Percentiles rank a stretch among this genome's conserved stretches.
phyloP scores from a whole-genome alignment of 345 rosid species.

The Lenwebbia sp. region DNA sequence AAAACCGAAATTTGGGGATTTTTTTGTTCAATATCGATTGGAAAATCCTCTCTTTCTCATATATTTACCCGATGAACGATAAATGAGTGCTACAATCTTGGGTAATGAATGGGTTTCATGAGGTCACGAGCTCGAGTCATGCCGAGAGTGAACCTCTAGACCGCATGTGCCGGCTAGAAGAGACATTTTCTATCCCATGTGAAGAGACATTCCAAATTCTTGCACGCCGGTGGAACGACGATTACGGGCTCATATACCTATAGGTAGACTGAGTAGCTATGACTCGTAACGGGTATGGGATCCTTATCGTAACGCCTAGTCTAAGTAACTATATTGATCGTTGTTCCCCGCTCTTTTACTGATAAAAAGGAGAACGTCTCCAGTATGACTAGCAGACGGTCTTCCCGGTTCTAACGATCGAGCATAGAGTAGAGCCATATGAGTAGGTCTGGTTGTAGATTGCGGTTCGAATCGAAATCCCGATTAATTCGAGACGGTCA shows the following conservation, averaged over 20 bases:
- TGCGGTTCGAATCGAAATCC: neutral
- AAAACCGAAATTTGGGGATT: neutral
- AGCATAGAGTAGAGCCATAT: rapidly evolving
- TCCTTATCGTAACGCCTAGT: neutral
- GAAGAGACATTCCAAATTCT: neutral
- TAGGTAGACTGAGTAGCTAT: neutral
- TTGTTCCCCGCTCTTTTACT: neutral
- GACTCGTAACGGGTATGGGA: neutral
- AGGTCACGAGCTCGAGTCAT: neutral
- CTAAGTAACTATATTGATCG: neutral
- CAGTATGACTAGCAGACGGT: neutral
- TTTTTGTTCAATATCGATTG: neutral
- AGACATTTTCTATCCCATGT: no score
- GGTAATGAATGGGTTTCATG: neutral
- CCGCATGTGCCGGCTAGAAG: neutral
- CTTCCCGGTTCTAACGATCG: neutral
- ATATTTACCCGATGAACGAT: no score
- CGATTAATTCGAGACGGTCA: neutral
- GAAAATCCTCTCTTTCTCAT: neutral
- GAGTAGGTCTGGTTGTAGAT: neutral
- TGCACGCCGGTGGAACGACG: neutral
- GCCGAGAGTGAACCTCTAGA: neutral
- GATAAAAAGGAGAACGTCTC: neutral
- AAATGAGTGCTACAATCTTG: neutral
- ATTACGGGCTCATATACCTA: neutral